phyloP scores from a whole-genome alignment of 805 yeast genomes.

The Debaryomyces tyrocola region DNA sequence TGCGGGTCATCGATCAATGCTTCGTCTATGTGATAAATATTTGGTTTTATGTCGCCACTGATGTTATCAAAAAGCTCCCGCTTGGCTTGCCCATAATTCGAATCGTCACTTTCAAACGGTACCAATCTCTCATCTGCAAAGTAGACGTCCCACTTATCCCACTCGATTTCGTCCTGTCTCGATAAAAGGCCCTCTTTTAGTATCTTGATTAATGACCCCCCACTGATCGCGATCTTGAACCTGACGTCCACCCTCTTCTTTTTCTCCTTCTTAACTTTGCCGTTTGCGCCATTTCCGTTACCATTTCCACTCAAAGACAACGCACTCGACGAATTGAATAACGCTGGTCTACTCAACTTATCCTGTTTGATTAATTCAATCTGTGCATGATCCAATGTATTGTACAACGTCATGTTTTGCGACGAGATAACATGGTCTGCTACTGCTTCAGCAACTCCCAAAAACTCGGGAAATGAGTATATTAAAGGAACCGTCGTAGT shows the following conservation, averaged over 20 bases:
- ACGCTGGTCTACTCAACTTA: constrained; percentile 11
- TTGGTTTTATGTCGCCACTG: constrained; percentile 57
- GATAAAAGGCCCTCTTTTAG: constrained; percentile 81
- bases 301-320: constrained; percentile 4
- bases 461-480: constrained; percentile 86
- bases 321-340: constrained; percentile 8
- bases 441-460: constrained; percentile 93
- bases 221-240: constrained; percentile 88
- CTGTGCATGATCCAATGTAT: constrained; percentile 35
- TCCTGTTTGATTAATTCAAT: constrained; percentile 33
- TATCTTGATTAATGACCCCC: constrained; percentile 88
- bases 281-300: constrained; percentile 10
- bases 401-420: constrained; percentile 69
- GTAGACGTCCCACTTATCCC: constrained; percentile 95
- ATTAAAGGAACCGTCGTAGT: constrained; percentile 92
- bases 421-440: constrained; percentile 92
- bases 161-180: constrained; percentile 69
- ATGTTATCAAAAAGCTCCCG: constrained; percentile 75
- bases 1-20: constrained; percentile 72
- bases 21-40: constrained; percentile 82
- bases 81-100: constrained; percentile 89
- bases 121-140: constrained; percentile 96
- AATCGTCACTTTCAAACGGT: constrained; percentile 77
- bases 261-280: constrained; percentile 26
- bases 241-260: constrained; percentile 61